Evolutionary conservation across 148 eudicot genomes (phyloP), one percentile per base, ranked within the genome.

Genomic region (Bassia scoparia): DNA sequence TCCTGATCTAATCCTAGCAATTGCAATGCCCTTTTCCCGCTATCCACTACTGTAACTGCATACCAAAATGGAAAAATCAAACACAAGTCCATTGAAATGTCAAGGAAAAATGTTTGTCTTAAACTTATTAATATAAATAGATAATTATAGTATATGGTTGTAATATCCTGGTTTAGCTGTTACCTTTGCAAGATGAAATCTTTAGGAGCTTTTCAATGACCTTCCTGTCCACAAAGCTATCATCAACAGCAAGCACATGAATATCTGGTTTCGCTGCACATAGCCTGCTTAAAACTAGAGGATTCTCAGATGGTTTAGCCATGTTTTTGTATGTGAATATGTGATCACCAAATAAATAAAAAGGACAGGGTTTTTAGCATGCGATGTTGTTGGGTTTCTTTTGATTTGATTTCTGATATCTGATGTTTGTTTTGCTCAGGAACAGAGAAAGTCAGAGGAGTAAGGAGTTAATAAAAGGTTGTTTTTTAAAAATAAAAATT

Each of bases 161-260:
- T n/a, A n/a, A n/a, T n/a, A n/a, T n/a, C n/a, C n/a, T n/a, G n/a
- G n/a, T n/a, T n/a, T n/a, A n/a, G n/a, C n/a, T n/a, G 61, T 0
- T 50, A 83, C 86, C 86, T 83, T 83, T 75, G 71, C 72, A 83
- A 67, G 86, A 83, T 1, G 83, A 83, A 71, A 80, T 71, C 70
- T 78, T 80, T 37, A 83, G 70, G 59, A 83, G 83, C 55, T 74
- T 74, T 31, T 83, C 86, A 75, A 83, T 80, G 54, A 83, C 72
- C 20, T 80, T 83, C 76, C 86, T 83, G 15, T 83, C 86, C 50
- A 80, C 74, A 37, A 69, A 69, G 61, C 80, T 83, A 53, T 83
- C 86, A 77, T 83, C 86, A 59, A 83, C 86, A 60, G 83, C 86
- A 49, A 83, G 75, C 0, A 83, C 86, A 83, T 80, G 81, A 69